Percentiles rank a stretch among this genome's conserved stretches.
These are phyloP conservation scores for Silene latifolia DNA, from an alignment of 148 eudicot genomes.

Conservation along the genomic window DNA sequence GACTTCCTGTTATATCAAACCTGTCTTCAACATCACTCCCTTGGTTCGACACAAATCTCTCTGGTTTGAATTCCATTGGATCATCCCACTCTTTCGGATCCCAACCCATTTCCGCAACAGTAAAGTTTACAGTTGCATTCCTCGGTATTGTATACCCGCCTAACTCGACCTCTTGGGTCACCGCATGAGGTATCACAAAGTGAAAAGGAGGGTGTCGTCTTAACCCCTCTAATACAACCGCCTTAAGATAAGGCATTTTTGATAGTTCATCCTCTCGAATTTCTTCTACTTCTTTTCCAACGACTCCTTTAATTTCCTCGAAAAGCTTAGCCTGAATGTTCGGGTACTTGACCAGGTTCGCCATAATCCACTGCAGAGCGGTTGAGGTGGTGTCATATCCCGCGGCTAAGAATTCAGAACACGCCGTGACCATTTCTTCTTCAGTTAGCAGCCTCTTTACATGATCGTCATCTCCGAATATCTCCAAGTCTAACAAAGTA, in stretches of 20 bases:
- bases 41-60: slow-evolving; percentile 40
- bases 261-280: slow-evolving; percentile 48
- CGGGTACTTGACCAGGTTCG: slow-evolving; percentile 58
- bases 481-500: slow-evolving; percentile 42
- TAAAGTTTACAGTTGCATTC: slow-evolving; percentile 42
- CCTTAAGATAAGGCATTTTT: slow-evolving; percentile 52
- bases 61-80: slow-evolving; percentile 64
- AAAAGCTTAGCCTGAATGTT: slow-evolving; percentile 45
- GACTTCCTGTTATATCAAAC: slow-evolving; percentile 51
- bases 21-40: background rate
- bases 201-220: slow-evolving; percentile 78
- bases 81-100: slow-evolving; percentile 60
- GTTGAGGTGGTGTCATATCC: slow-evolving; percentile 74
- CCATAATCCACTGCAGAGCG: slow-evolving; percentile 72
- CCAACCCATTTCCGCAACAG: slow-evolving; percentile 64
- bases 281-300: slow-evolving; percentile 27
- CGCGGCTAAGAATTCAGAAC: slow-evolving; percentile 52
- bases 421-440: slow-evolving; percentile 33
- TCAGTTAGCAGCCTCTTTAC: slow-evolving; percentile 23
- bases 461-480: slow-evolving; percentile 33
- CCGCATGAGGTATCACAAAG: slow-evolving; percentile 54
- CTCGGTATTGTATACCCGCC: slow-evolving; percentile 50
- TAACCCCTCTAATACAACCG: slow-evolving; percentile 57
- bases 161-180: slow-evolving; percentile 43
- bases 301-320: slow-evolving; percentile 38